Evolutionary conservation across 1,139 yeast genomes (phyloP).

Genomic region (Ashbya aceris): DNA sequence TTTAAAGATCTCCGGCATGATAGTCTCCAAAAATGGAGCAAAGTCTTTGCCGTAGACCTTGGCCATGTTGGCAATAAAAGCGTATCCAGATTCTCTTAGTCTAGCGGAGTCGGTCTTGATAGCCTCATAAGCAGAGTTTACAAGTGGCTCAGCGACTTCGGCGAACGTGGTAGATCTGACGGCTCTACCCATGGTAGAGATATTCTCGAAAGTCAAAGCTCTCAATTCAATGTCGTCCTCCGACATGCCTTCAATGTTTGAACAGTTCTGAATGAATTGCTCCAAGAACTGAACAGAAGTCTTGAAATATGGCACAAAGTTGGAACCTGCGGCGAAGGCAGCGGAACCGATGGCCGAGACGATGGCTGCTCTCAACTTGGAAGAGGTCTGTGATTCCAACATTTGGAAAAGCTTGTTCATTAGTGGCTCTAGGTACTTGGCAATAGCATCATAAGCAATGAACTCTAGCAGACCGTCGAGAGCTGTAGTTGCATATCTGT

Average conservation of each 20-base stretch:
- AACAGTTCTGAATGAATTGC: conserved; percentile 65
- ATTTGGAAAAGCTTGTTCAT: conserved; percentile 82
- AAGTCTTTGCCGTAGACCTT: conserved; percentile 89
- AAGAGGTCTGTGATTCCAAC: conserved; percentile 52
- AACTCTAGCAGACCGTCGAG: conserved; percentile 88
- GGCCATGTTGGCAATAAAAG: conserved; percentile 92
- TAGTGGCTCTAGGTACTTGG: conserved; percentile 73
- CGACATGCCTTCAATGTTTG: conserved; percentile 58
- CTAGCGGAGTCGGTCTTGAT: conserved; percentile 72
- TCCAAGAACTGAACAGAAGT: conserved; percentile 72
- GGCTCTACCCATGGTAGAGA: conserved; percentile 93
- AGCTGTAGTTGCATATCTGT: conserved; percentile 85
- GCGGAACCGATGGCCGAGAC: conserved; percentile 96
- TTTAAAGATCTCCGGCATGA: conserved; percentile 75
- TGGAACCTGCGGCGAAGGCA: conserved; percentile 88
- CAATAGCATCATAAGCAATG: conserved; percentile 79
- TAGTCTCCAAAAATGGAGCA: conserved; percentile 71
- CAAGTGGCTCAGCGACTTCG: conserved; percentile 78
- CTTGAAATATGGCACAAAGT: conserved; percentile 77
- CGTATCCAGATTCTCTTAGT: conserved; percentile 89
- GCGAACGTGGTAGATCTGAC: conserved; percentile 87
- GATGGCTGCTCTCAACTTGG: conserved; percentile 74
- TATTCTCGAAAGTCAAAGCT: conserved; percentile 86
- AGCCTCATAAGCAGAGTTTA: conserved; percentile 78
- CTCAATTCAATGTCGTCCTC: conserved; percentile 78